Evolutionary conservation across 1,139 yeast genomes (phyloP), one percentile per base, ranked within the genome.

Genomic region (Nakaseomyces uthaithaninus): DNA sequence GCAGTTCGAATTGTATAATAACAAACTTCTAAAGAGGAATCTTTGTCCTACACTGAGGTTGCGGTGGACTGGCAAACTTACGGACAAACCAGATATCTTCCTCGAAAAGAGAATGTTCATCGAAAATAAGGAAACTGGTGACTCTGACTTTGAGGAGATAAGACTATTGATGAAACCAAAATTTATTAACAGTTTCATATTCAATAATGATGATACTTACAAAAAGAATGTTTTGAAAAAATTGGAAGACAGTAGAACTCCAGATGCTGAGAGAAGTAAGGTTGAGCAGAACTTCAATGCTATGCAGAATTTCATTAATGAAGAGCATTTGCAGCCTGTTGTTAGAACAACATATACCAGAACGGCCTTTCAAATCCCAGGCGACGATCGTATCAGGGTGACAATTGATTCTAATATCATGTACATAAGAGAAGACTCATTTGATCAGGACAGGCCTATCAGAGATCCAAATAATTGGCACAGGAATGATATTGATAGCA

Each of bases 321-420:
- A 78, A 42, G 71, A 77, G 52, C 71, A 77, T 45, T 70, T 91
- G 48, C 83, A 85, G 62, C 98, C 98, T 12, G 77, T 85, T 31
- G 65, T 91, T 59, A 78, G 98, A 65, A 76, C 95, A 4, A 75
- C 81, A 35, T 87, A 85, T 64, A 84, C 86, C 35, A 75, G 98
- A 63, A 85, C 95, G 12, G 97, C 97, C 1, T 91, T 91, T 69
- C 96, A 91, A 67, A 89, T 91, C 51, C 98, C 98, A 1, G 97
- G 97, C 45, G 97, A 91, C 60, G 94, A 87, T 59, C 75, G 87
- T 54, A 80, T 89, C 37, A 77, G 96, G 60, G 79, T 89, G 45
- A 80, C 86, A 28, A 82, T 91, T 49, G 98, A 91, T 64, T 82
- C 94, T 10, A 91, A 91, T 59, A 76, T 91, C 45, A 62, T 80